Percentiles rank a stretch among this genome's conserved stretches.
phyloP scores from a whole-genome alignment of 805 yeast genomes.

The Allodekkera sacchari region DNA sequence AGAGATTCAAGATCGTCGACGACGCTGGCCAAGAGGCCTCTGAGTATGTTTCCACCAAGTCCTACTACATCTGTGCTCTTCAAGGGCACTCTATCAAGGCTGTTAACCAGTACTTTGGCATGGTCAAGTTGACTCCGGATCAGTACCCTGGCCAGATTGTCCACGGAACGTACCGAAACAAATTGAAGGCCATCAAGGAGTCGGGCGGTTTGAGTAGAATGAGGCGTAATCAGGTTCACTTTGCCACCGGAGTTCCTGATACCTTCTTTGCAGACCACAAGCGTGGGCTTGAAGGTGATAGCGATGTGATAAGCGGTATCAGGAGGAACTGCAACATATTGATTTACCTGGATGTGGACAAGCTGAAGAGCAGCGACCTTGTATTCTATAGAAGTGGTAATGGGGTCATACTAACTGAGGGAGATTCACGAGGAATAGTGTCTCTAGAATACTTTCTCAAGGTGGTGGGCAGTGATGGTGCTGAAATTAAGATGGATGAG shows the following conservation, averaged over 20 bases:
- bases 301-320: conserved; percentile 62
- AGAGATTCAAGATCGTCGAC: conserved; percentile 50
- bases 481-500: conserved; percentile 2
- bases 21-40: conserved; percentile 2
- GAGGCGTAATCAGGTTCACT: conserved; percentile 80
- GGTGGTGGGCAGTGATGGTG: conserved; percentile 15
- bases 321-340: conserved; percentile 47
- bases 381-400: conserved; percentile 58
- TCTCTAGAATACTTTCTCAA: conserved; percentile 32
- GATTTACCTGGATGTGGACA: conserved; percentile 52
- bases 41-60: conserved; percentile 13
- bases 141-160: conserved; percentile 44
- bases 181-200: conserved; percentile 38
- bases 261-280: background rate
- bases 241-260: conserved; percentile 51
- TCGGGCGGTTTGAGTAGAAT: conserved; percentile 55
- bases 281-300: conserved; percentile 17
- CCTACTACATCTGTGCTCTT: conserved; percentile 62
- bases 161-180: conserved; percentile 67
- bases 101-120: conserved; percentile 31
- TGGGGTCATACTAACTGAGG: conserved; percentile 64
- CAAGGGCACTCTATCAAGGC: conserved; percentile 78
- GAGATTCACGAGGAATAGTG: conserved; percentile 48
- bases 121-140: conserved; percentile 13
- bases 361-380: conserved; percentile 36